Evolutionary conservation across 768 basidiomycete genomes (phyloP), one percentile per base, ranked within the genome.

Genomic region (Hydnomerulius pinastri): DNA sequence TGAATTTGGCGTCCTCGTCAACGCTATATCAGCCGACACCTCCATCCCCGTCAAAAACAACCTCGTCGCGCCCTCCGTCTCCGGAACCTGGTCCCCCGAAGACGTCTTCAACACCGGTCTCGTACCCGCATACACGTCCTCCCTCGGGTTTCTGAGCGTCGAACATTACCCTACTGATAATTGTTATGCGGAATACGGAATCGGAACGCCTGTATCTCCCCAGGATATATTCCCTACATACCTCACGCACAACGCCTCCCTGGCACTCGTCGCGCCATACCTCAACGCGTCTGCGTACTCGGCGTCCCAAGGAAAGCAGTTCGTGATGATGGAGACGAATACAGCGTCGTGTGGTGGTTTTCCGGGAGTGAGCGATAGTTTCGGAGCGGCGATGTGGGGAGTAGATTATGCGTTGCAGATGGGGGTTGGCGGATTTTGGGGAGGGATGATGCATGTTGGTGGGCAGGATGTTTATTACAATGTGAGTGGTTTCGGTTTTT

Each of bases 321-420:
- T 80, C 50, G 57, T 78, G 43, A 79, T 82, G 77, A 70, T 80
- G 55, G 80, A 82, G 63, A 80, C 77, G 30, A 79, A 78, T 55
- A 73, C 76, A 7, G 79, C 78, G 1, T 74, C 73, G 40, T 82
- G 80, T 61, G 78, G 77, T 50, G 80, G 80, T n/a, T 79, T 80
- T 59, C 63, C 73, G 13, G 80, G 80, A 4, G 56, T 82, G 47
- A 75, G 72, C 32, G 77, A 80, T 55, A 71, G 69, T 32, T 81
- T 81, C 46, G 77, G 73, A 3, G 74, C 74, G 2, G 71, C 77
- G 15, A 66, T 81, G 21, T 82, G 80, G 80, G 78, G 61, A 27
- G 58, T 77, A 36, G 79, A 81, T 57, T 78, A 72, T 56, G 74
- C 74, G 4, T 53, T 82, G 32, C 73, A 75, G 56, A 71, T 81